Percentiles rank a stretch among this genome's conserved stretches.
phyloP scores from a whole-genome alignment of 2,329 filamentous ascomycete species.

The Fusarium albidum region DNA sequence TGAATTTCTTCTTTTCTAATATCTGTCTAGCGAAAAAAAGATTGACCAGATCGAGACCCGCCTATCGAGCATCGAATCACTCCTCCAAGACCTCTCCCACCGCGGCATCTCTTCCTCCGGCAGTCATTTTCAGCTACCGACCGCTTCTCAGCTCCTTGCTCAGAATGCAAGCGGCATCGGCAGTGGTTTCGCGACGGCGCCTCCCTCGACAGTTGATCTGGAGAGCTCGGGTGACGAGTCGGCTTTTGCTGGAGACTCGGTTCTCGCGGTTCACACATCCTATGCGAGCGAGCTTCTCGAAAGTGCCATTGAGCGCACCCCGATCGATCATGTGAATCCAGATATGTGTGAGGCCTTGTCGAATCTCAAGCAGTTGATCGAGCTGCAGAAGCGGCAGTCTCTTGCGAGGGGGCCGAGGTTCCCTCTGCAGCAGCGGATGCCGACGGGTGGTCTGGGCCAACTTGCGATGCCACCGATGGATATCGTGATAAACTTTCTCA shows the following conservation, averaged over 20 bases:
- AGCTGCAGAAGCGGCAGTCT: constrained; percentile 55
- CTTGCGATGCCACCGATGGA: constrained; percentile 63
- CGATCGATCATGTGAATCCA: constrained; percentile 55
- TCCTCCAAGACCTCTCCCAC: constrained; percentile 50
- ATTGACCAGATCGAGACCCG: constrained; percentile 58
- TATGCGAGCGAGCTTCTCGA: constrained; percentile 65
- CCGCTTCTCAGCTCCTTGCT: constrained; percentile 37
- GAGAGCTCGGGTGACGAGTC: constrained; percentile 52
- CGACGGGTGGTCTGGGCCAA: constrained; percentile 56
- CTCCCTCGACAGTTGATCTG: constrained; percentile 44
- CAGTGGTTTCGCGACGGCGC: constrained; percentile 30
- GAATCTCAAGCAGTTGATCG: constrained; percentile 61
- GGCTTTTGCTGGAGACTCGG: constrained; percentile 57
- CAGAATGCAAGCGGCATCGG: too few relatives aligned
- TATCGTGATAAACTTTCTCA: constrained; percentile 57
- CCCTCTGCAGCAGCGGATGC: constrained; percentile 54
- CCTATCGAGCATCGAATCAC: constrained; percentile 54
- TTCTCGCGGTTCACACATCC: constrained; percentile 58
- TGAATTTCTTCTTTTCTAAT: constrained; percentile 23
- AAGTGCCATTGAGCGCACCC: constrained; percentile 58
- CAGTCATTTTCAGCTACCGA: constrained; percentile 34
- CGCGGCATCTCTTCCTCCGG: constrained; percentile 34
- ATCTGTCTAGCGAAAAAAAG: constrained; percentile 56
- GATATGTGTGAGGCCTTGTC: constrained; percentile 62
- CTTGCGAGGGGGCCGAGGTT: constrained; percentile 55